Evolutionary conservation across 2,329 filamentous ascomycete genomes (phyloP).

Genomic region (Aspergillus awamori): DNA sequence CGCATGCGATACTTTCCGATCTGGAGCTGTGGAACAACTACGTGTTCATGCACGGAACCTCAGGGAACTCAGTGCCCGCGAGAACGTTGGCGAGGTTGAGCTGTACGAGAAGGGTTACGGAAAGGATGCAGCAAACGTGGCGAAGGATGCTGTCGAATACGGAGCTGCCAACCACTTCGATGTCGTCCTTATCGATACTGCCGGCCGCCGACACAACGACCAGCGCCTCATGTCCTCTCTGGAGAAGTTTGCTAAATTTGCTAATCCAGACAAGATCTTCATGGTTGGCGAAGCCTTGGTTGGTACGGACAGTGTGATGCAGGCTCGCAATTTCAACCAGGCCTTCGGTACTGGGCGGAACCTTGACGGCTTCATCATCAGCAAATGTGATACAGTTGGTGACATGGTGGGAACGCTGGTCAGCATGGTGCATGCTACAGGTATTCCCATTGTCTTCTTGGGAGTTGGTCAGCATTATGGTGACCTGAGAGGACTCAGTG

Average conservation of each 20-base stretch:
- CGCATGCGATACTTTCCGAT: constrained; percentile 95
- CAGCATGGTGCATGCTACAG: constrained; percentile 95
- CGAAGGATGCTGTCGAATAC: constrained; percentile 86
- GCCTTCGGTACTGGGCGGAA: constrained; percentile 80
- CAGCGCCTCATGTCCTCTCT: constrained; percentile 92
- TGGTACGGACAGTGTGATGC: constrained; percentile 90
- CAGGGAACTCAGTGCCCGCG: constrained; percentile 81
- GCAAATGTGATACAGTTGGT: constrained; percentile 98
- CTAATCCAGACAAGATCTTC: constrained; percentile 95
- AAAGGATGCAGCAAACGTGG: constrained; percentile 94
- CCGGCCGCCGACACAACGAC: constrained; percentile 92
- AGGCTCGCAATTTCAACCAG: constrained; percentile 94
- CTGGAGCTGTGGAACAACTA: constrained; percentile 93
- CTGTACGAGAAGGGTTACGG: constrained; percentile 97
- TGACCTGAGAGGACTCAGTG: constrained; percentile 65
- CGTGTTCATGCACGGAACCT: constrained; percentile 94
- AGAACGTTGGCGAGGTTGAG: constrained; percentile 79
- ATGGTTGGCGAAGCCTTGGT: constrained; percentile 96
- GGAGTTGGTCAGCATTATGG: constrained; percentile 72
- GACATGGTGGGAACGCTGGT: constrained; percentile 97
- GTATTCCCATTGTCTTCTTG: constrained; percentile 92
- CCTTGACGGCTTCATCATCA: constrained; percentile 96
- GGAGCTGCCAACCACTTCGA: constrained; percentile 77
- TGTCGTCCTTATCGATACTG: constrained; percentile 95
- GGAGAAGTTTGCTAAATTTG: constrained; percentile 96